Evolutionary conservation across 2,329 filamentous ascomycete species (phyloP), one percentile per base, ranked within the genome.

Genomic region (Xylariaceae sp.): DNA sequence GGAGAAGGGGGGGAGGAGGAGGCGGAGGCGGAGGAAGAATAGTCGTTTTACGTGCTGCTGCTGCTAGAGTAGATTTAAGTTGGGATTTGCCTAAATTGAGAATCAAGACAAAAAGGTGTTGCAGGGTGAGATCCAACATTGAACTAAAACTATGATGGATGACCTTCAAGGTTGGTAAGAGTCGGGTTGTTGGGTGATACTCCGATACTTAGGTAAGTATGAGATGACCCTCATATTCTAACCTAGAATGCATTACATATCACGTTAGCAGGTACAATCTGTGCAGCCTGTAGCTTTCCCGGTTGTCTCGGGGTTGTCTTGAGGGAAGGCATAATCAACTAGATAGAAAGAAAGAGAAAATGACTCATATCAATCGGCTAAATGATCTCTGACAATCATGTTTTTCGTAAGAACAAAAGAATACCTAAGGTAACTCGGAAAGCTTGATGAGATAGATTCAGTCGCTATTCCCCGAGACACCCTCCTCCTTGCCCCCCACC

Each of bases 311-410:
- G 19, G 19, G 19, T 19, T 19, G 19, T 19, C 19, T 19, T 19
- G 19, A 19, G 19, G 19, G 19, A 19, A 2, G 19, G 19, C 8
- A 37, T 7, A 11, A 11, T 37, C 32, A 55, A 45, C 43, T 29
- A 27, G 47, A 45, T 12, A 42, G 12, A 47, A 35, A 34, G 42
- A n/a, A 54, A 53, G 19, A 2, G 39, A 53, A 59, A 63, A 64
- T 63, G 47, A 55, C 57, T 63, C 59, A 62, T 51, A 29, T 59
- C 53, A 64, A 19, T 64, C 64, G 61, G 59, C 49, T 53, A 54
- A 61, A 45, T 9, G 8, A 6, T 37, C 31, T 43, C 9, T 19
- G 19, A 19, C 7, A 44, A 47, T 27, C 35, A 32, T 49, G 29
- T 53, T 11, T 3, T 3, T 11, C 8, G 35, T 9, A 11, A 11